A percentile compares a stretch with the other conserved stretches of the same genome.
phyloP scores from a whole-genome alignment of 2,329 filamentous ascomycete genomes.

The Thielaviopsis ethacetica region DNA sequence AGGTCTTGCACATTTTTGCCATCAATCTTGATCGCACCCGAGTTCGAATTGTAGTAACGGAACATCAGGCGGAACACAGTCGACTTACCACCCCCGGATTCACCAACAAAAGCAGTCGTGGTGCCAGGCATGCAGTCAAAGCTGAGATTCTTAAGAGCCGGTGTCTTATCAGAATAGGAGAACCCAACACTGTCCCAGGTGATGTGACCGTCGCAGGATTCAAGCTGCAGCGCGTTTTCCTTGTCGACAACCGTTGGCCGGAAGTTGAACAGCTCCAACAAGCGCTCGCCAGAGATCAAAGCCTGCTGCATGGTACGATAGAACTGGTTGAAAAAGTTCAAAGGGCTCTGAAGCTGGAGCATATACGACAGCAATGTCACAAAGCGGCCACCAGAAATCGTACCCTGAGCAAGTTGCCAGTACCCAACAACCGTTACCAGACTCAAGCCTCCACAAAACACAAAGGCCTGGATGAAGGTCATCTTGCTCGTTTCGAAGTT shows the following conservation, averaged over 20 bases:
- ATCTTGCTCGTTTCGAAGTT: conserved; percentile 62
- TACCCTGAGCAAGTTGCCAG: conserved; percentile 55
- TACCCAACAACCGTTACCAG: conserved; percentile 57
- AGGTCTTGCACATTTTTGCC: conserved; percentile 69
- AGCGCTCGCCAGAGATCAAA: conserved; percentile 91
- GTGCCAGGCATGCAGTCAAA: conserved; percentile 82
- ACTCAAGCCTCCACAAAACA: conserved; percentile 64
- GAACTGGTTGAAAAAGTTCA: conserved; percentile 87
- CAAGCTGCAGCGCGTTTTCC: conserved; percentile 44
- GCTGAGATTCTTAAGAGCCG: conserved; percentile 65
- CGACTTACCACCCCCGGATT: conserved; percentile 93
- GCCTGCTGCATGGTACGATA: conserved; percentile 92
- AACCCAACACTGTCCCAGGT: conserved; percentile 82
- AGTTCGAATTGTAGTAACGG: conserved; percentile 79
- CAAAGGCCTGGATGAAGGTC: conserved; percentile 65
- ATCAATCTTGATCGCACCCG: conserved; percentile 71
- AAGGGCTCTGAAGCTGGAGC: conserved; percentile 60
- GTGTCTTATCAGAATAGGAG: conserved; percentile 72
- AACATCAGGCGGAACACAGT: conserved; percentile 92
- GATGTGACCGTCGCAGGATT: conserved; percentile 62
- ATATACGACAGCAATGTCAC: conserved; percentile 61
- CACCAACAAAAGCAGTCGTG: conserved; percentile 88
- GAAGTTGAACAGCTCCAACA: conserved; percentile 93
- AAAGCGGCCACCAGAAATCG: conserved; percentile 53
- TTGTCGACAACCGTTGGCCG: conserved; percentile 78